Evolutionary conservation across 305 asterid genomes (phyloP).

Genomic region (Andrographis paniculata): DNA sequence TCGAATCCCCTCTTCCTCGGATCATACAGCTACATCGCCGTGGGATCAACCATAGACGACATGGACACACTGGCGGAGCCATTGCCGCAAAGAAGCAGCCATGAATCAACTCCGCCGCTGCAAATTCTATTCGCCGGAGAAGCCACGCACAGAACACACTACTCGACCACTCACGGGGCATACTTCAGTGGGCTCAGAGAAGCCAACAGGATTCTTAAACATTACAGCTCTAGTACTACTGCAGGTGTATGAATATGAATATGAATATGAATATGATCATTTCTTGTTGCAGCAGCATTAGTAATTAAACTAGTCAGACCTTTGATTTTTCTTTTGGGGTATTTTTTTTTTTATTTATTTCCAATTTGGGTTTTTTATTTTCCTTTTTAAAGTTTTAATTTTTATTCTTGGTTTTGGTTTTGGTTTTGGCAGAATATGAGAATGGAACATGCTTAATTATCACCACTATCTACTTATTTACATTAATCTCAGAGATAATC

Average conservation of each 20-base stretch:
- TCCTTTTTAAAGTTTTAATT: no score
- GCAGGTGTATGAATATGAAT: background rate
- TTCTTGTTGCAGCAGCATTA: background rate
- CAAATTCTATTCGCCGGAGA: conserved; percentile 71
- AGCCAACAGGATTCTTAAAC: conserved; percentile 57
- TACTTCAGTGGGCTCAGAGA: conserved; percentile 67
- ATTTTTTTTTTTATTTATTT: no score
- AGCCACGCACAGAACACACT: conserved; percentile 69
- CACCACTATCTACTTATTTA: no score
- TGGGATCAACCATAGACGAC: conserved; percentile 57
- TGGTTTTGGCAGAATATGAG: no score
- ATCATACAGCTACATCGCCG: conserved; percentile 56
- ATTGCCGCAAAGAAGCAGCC: conserved; percentile 27
- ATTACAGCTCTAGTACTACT: conserved; percentile 17
- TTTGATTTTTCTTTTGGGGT: no score
- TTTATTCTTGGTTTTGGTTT: no score
- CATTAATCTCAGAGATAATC: no score
- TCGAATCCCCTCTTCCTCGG: conserved; percentile 57
- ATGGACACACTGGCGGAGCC: conserved; percentile 59
- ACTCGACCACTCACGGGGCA: conserved; percentile 74
- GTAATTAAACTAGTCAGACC: background rate
- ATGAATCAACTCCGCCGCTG: conserved; percentile 23
- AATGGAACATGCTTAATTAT: no score
- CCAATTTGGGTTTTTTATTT: no score
- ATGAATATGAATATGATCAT: no score